Percentiles rank a stretch among this genome's conserved stretches.
Conservation (phyloP, 2,329 filamentous ascomycete species). For the Colletotrichum sp. region DNA sequence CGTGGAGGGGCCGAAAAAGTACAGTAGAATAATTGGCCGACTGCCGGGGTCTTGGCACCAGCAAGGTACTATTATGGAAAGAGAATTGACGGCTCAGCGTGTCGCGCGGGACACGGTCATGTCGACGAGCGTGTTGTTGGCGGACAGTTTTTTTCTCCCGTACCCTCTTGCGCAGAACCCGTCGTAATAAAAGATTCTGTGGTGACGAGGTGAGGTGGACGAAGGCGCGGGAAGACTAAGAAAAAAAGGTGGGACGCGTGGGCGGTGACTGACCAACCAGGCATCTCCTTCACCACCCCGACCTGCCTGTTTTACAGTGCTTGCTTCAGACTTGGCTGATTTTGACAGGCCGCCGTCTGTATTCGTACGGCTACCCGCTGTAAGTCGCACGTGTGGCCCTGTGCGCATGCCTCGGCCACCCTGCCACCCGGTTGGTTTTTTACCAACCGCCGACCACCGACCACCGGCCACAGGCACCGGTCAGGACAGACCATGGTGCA, state of each 20-base stretch:
- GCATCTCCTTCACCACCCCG: background rate
- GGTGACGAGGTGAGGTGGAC: conserved; percentile 14
- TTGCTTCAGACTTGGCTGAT: background rate
- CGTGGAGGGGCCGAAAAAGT: conserved; percentile 10
- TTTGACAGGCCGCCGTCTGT: background rate
- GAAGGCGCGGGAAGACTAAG: conserved; percentile 20
- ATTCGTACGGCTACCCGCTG: background rate
- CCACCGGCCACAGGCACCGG: background rate
- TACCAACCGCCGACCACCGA: background rate
- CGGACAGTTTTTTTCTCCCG: background rate
- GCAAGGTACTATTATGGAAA: background rate
- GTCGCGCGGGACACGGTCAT: conserved; percentile 15
- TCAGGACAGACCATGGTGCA: background rate
- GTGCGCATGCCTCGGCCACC: background rate
- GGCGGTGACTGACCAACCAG: conserved; percentile 9
- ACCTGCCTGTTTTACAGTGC: conserved; percentile 7
- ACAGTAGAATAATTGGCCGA: background rate
- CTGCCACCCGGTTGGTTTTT: background rate
- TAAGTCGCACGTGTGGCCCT: background rate
- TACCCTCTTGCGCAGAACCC: conserved; percentile 14
- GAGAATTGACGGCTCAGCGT: background rate
- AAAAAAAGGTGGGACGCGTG: conserved; percentile 20
- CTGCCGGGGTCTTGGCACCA: background rate
- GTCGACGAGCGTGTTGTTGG: conserved; percentile 2
- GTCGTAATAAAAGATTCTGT: conserved; percentile 17